Conservation (phyloP, 2,329 filamentous ascomycete genomes). For the Curvularia sp. region DNA sequence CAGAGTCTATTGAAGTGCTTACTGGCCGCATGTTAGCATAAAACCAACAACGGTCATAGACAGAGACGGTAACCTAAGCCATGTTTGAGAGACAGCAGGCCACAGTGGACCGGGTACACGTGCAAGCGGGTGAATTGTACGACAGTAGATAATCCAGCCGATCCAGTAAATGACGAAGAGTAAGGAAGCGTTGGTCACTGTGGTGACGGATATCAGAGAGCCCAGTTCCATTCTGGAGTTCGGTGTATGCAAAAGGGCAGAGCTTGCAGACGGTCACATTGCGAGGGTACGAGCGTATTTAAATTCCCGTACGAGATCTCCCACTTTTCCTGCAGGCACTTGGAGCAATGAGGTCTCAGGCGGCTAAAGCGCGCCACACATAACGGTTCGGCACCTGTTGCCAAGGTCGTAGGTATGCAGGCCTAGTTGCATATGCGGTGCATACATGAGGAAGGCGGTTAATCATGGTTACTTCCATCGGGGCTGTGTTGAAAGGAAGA, state of each 20-base stretch:
- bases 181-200: neutral
- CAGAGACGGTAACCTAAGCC: constrained; percentile 2
- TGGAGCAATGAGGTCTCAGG: neutral
- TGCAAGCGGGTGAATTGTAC: constrained; percentile 17
- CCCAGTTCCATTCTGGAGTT: neutral
- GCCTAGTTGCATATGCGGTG: neutral
- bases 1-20: neutral
- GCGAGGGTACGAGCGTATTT: neutral
- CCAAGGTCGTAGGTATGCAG: neutral
- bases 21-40: constrained; percentile 4
- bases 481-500: neutral
- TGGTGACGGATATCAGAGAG: neutral
- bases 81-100: constrained; percentile 15
- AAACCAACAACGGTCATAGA: neutral
- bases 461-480: neutral
- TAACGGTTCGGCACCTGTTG: neutral
- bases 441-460: neutral
- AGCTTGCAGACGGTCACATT: neutral
- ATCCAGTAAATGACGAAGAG: constrained; percentile 2
- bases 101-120: constrained; percentile 15
- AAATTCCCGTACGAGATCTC: neutral
- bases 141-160: constrained; percentile 13
- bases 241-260: neutral
- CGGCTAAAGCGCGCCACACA: neutral
- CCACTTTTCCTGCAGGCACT: neutral